Base-by-base conservation (phyloP, 768 basidiomycete species). In the Leccinum subgranulosum region DNA sequence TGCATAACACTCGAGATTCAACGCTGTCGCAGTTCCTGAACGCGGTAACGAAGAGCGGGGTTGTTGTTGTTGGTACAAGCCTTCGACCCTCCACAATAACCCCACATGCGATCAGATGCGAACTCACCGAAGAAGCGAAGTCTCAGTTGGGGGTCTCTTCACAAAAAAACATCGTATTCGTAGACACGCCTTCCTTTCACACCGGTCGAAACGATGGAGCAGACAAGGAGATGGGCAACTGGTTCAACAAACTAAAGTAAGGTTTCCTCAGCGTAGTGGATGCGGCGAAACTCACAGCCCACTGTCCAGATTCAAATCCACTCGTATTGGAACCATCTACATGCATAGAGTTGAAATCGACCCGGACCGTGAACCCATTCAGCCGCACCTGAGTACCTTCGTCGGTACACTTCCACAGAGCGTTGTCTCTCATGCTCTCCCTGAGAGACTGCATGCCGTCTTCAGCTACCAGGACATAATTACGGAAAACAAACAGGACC, bases 181-280 rank as follows among this genome's bases (percentile, higher is more conserved):
- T 69, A 0, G 63, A 69, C 54, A 69, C 54, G 0, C 67, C 67
- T 12, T 65, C 66, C 23, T 62, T 67, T n/a, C 33, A 27, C 21
- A 36, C 51, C 3, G 53, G 15, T 8, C 10, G 17, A 6, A 33
- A 50, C n/a, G 19, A 50, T 21, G 29, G 7, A 11, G 58, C 55
- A 9, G 52, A 59, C 14, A 45, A 1, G 2, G 11, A 51, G 15
- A 60, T 34, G 48, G 14, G 3, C 1, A 25, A 2, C 17, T 68
- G 64, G 66, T 33, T 67, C 45, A 50, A 1, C 0, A 23, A 36
- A 7, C 49, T 52, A 15, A 52, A 36, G 64, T 61, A 52, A 15
- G 51, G 6, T 27, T 31, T 6, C 2, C 21, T 41, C 27, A 5
- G 5, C 10, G 7, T 43, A 17, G 12, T 45, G 7, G 17, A 54